These are phyloP conservation scores for Gaertneriomyces semiglobifer DNA, from an alignment of 192 early-diverging fungal genomes.

Conservation along the genomic window DNA sequence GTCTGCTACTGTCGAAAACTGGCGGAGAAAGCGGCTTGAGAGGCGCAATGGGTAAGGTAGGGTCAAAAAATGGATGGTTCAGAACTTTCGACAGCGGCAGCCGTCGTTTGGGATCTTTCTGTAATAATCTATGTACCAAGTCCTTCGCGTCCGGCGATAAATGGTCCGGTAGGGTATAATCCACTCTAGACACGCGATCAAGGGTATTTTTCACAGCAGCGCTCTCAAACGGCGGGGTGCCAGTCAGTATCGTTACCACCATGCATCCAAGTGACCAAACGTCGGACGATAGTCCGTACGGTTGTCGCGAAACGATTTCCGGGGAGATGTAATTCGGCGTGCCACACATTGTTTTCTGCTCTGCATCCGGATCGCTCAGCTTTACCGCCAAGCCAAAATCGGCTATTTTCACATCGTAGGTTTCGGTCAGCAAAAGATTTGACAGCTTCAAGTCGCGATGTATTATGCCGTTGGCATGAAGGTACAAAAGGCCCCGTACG, in stretches of 20 bases:
- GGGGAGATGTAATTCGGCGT: conserved; percentile 79
- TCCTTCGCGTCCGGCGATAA: conserved; percentile 52
- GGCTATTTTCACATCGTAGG: conserved; percentile 60
- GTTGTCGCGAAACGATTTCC: conserved; percentile 68
- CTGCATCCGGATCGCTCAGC: conserved; percentile 40
- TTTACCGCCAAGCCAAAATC: conserved; percentile 75
- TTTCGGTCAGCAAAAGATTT: conserved; percentile 61
- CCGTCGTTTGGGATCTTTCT: conserved; percentile 58
- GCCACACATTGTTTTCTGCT: conserved; percentile 74
- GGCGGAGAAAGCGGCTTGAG: conserved; percentile 12
- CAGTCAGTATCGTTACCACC: conserved; percentile 69
- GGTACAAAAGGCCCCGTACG: conserved; percentile 54
- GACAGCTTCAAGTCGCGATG: conserved; percentile 76
- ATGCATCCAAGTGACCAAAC: conserved; percentile 78
- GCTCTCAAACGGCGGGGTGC: conserved; percentile 67
- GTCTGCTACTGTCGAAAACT: conserved; percentile 14
- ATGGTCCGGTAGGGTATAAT: conserved; percentile 52
- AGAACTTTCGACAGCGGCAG: conserved; percentile 47
- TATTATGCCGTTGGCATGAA: conserved; percentile 64
- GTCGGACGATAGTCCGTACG: conserved; percentile 70
- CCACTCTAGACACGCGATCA: conserved; percentile 51
- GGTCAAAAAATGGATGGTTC: conserved; percentile 55
- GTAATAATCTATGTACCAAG: conserved; percentile 54
- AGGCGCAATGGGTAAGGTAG: conserved; percentile 18
- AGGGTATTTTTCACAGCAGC: conserved; percentile 50